Conservation (phyloP, 257 asterid species). For the Coffea canephora region DNA sequence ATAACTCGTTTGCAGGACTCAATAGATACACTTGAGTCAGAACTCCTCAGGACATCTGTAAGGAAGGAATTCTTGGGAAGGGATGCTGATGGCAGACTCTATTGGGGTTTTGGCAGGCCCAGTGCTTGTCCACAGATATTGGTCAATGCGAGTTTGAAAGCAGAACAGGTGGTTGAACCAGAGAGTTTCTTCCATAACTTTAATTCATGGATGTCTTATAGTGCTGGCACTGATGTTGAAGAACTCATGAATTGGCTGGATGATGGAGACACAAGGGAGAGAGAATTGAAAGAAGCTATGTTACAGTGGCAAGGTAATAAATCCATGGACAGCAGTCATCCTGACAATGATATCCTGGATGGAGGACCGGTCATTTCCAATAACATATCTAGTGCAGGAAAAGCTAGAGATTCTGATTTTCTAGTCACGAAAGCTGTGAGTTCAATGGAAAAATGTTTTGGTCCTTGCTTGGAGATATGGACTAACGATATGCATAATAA, state of each 20-base stretch:
- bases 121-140: constrained; percentile 61
- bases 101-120: constrained; percentile 62
- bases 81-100: constrained; percentile 79
- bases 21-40: constrained; percentile 56
- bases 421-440: constrained; percentile 58
- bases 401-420: constrained; percentile 32
- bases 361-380: constrained; percentile 22
- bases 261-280: constrained; percentile 64
- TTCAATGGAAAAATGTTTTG: constrained; percentile 49
- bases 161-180: constrained; percentile 37
- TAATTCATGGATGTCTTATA: constrained; percentile 67
- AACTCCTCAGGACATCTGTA: constrained; percentile 55
- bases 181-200: constrained; percentile 46
- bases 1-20: constrained; percentile 50
- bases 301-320: constrained; percentile 50
- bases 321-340: constrained; percentile 35
- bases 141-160: constrained; percentile 37
- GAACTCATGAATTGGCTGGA: constrained; percentile 73
- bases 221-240: constrained; percentile 58
- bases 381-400: constrained; percentile 22
- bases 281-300: constrained; percentile 74
- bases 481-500: constrained; percentile 26
- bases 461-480: constrained; percentile 42
- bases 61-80: constrained; percentile 82
- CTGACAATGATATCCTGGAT: constrained; percentile 38